Evolutionary conservation across 768 basidiomycete genomes (phyloP), one percentile per base, ranked within the genome.

Genomic region (Tephrocybe sp.): DNA sequence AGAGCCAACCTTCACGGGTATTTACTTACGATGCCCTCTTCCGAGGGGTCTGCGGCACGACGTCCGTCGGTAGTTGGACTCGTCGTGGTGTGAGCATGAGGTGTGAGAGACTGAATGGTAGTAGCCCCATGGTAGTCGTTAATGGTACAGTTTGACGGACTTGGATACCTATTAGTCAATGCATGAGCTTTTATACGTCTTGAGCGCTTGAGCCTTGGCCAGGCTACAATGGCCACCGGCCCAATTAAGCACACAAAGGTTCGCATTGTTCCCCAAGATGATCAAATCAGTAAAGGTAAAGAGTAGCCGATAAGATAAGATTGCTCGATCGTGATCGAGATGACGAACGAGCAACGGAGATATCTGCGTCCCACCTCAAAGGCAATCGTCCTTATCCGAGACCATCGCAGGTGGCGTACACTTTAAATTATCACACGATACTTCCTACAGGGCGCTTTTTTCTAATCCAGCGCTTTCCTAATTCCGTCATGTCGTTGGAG

Each of bases 31-130:
- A 49, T 26, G 33, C 52, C 33, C 59, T 57, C 49, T 52, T 48
- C 51, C 51, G 56, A 24, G 53, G 12, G 21, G 55, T 9, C 32
- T 39, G 45, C 20, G 46, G 14, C 1, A 55, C 46, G 44, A 38
- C 14, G 21, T 59, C 74, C 25, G 74, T 73, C 11, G 80, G 81
- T 45, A 83, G 68, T 56, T 75, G 78, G 48, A 83, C 73, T 49
- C 71, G 73, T 55, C 69, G 71, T 37, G 81, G 80, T 20, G 79
- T 77, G 60, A 79, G 71, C 64, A 81, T 67, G 56, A 83, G 70
- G 62, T 81, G 72, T 34, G 80, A 79, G 15, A 81, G 54, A 53
- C 73, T 76, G 71, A 80, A 70, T n/a, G 71, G 71, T 25, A 73
- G 43, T 48, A 68, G 62, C 45, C 58, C 56, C 55, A 57, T 62